These are phyloP conservation scores for Pseudozyma sp. DNA, from an alignment of 1,284 basidiomycete genomes.

Conservation along the genomic window DNA sequence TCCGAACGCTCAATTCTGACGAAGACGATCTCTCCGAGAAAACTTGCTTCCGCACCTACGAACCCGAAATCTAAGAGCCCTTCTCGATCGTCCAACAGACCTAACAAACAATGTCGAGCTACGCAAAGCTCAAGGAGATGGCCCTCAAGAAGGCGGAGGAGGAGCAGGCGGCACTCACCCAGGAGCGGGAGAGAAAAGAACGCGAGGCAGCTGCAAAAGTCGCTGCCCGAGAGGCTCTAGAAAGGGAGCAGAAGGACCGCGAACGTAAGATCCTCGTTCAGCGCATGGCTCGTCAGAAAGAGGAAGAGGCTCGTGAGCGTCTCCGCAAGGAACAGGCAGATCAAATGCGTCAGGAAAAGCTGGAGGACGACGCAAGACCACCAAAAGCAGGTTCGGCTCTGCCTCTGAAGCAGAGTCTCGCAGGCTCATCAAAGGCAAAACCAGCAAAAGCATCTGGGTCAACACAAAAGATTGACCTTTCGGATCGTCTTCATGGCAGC, in stretches of 20 bases:
- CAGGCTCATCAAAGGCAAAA: constrained; percentile 8
- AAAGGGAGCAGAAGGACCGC: constrained; percentile 41
- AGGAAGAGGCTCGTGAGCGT: constrained; percentile 38
- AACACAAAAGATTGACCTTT: constrained; percentile 41
- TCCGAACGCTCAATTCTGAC: too few species aligned
- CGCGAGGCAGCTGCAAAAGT: constrained; percentile 37
- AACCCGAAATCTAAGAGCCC: too few species aligned
- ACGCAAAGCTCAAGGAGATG: constrained; percentile 44
- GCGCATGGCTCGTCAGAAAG: constrained; percentile 39
- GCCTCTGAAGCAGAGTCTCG: background rate
- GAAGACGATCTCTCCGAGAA: too few species aligned
- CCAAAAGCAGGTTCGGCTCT: background rate
- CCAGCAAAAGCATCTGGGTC: constrained; percentile 20
- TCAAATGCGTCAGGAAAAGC: constrained; percentile 9
- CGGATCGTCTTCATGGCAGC: constrained; percentile 16
- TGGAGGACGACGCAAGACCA: constrained; percentile 9
- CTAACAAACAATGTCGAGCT: constrained; percentile 52
- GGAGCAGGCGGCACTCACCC: constrained; percentile 30
- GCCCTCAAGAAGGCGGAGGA: constrained; percentile 41
- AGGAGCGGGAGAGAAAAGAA: constrained; percentile 36
- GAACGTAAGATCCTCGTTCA: constrained; percentile 44
- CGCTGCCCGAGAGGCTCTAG: constrained; percentile 40
- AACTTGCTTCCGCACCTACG: too few species aligned
- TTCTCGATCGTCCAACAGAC: too few species aligned
- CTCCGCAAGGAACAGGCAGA: constrained; percentile 33